These are phyloP conservation scores for Colletotrichum gloeosporioides DNA, from an alignment of 2,329 filamentous ascomycete species.

Conservation along the genomic window DNA sequence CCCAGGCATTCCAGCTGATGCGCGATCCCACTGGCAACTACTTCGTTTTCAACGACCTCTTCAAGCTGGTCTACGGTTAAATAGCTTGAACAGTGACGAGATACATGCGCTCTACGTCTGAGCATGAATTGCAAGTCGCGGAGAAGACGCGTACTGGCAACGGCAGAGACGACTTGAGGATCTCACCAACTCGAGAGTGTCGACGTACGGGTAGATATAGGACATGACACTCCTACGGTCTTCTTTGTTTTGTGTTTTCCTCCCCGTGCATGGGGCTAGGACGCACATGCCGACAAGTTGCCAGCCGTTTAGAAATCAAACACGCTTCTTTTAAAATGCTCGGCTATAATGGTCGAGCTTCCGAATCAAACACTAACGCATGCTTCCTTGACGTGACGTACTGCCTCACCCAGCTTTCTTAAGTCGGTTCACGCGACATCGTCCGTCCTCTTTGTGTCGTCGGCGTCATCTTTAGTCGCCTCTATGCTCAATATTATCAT, in stretches of 20 bases:
- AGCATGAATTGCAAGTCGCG: background rate
- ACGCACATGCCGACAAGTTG: background rate
- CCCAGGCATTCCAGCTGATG: slow-evolving; percentile 85
- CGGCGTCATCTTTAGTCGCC: background rate
- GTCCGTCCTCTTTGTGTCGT: background rate
- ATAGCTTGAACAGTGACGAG: background rate
- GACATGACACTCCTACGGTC: background rate
- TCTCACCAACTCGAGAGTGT: background rate
- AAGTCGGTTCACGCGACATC: background rate
- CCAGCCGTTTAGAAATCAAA: background rate
- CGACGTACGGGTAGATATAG: background rate
- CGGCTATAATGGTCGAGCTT: background rate
- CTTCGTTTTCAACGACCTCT: slow-evolving; percentile 94
- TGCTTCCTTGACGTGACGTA: background rate
- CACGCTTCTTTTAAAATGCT: background rate
- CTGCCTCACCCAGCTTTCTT: background rate
- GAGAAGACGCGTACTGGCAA: background rate
- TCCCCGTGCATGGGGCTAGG: background rate
- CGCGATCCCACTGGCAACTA: slow-evolving; percentile 72
- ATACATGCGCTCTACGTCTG: background rate
- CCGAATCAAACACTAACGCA: background rate
- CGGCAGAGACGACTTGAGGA: background rate
- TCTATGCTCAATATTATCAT: background rate
- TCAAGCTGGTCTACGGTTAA: slow-evolving; percentile 82
- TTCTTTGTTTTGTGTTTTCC: background rate